These are phyloP conservation scores for Groenewaldozyma tartarivorans DNA, from an alignment of 805 yeast genomes.

Conservation along the genomic window DNA sequence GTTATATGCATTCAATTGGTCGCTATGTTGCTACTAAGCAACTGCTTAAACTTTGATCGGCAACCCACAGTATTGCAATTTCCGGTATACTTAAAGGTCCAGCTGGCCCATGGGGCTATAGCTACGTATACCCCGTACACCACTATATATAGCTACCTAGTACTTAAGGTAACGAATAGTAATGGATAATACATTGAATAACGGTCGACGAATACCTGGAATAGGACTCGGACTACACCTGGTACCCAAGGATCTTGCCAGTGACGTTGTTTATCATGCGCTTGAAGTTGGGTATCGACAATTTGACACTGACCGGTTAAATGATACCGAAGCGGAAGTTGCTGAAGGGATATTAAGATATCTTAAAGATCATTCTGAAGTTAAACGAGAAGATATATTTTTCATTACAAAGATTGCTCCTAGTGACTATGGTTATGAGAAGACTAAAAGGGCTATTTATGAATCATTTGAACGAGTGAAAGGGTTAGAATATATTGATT, in stretches of 20 bases:
- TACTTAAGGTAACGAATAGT: too few relatives aligned
- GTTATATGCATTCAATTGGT: too few relatives aligned
- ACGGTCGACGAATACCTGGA: constrained; percentile 7
- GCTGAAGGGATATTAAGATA: constrained; percentile 49
- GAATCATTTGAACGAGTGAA: constrained; percentile 44
- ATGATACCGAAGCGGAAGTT: constrained; percentile 53
- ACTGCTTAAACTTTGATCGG: too few relatives aligned
- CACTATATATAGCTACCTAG: too few relatives aligned
- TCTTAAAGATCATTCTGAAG: constrained; percentile 40
- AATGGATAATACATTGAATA: too few relatives aligned
- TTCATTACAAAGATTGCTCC: constrained; percentile 71
- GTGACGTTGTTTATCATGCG: constrained; percentile 41
- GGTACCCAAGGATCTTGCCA: constrained; percentile 39
- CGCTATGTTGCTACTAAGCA: too few relatives aligned
- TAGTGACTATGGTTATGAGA: constrained; percentile 39
- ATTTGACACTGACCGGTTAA: constrained; percentile 58
- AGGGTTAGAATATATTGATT: constrained; percentile 49
- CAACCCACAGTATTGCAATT: too few relatives aligned
- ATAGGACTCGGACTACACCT: constrained; percentile 35
- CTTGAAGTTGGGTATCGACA: constrained; percentile 60
- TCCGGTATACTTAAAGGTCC: too few relatives aligned
- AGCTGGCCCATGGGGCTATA: too few relatives aligned
- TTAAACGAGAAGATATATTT: constrained; percentile 41
- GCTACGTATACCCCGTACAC: too few relatives aligned
- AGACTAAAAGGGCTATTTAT: constrained; percentile 37